phyloP scores from a whole-genome alignment of 2,329 filamentous ascomycete genomes.

The Cryphonectria naterciae region DNA sequence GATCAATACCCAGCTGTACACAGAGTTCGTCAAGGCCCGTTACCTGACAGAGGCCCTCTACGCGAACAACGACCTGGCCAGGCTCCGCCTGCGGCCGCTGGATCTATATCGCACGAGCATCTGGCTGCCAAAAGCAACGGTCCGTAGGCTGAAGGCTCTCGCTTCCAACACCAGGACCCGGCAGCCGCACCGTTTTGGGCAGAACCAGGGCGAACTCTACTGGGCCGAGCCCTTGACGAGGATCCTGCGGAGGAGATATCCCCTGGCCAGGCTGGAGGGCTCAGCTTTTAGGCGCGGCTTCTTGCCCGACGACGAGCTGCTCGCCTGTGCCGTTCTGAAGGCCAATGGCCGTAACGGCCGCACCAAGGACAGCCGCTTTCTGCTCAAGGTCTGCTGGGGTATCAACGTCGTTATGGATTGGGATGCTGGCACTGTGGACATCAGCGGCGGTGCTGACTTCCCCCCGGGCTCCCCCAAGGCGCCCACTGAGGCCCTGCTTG shows the following conservation, averaged over 20 bases:
- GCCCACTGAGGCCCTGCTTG: constrained; percentile 63
- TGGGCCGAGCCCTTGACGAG: constrained; percentile 38
- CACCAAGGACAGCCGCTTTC: constrained; percentile 38
- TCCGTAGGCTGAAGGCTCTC: constrained; percentile 35
- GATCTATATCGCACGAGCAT: constrained; percentile 39
- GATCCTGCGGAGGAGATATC: constrained; percentile 34
- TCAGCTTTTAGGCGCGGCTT: constrained; percentile 1
- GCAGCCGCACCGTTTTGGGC: constrained; percentile 36
- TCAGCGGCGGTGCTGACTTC: constrained; percentile 45
- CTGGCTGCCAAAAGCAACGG: constrained; percentile 15
- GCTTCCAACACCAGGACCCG: constrained; percentile 26
- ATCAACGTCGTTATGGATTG: constrained; percentile 31
- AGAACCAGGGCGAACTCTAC: constrained; percentile 34
- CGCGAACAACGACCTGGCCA: constrained; percentile 48
- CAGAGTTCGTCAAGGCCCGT: constrained; percentile 53
- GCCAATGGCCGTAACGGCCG: constrained; percentile 46
- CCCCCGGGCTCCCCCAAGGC: constrained; percentile 55
- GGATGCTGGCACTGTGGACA: constrained; percentile 28
- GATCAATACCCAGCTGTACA: constrained; percentile 41
- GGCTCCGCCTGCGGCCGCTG: constrained; percentile 46
- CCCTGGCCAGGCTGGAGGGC: constrained; percentile 26
- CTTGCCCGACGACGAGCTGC: constrained; percentile 38
- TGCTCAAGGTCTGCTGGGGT: constrained; percentile 38
- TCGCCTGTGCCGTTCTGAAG: constrained; percentile 48
- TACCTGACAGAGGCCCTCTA: constrained; percentile 53